Conservation (phyloP, 225 moss, liverwort and hornwort genomes). For the Lunularia cruciata region DNA sequence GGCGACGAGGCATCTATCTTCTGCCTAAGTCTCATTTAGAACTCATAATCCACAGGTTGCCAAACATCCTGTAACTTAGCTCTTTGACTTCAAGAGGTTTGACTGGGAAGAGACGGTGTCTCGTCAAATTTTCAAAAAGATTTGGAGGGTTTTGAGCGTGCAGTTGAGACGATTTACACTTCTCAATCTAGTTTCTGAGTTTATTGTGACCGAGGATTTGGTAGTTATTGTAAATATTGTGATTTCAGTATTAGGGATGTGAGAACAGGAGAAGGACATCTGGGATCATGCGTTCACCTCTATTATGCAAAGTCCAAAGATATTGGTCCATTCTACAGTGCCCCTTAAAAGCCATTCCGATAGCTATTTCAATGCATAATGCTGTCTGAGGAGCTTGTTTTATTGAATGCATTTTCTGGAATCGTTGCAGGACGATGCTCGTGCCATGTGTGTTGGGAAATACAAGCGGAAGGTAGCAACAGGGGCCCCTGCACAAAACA, state of each 20-base stretch:
- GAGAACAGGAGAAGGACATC: no score
- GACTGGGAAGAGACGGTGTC: background rate
- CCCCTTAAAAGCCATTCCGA: no score
- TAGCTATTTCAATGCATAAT: no score
- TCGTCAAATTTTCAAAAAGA: background rate
- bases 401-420: background rate
- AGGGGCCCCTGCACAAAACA: background rate
- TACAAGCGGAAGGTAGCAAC: slow-evolving; percentile 21
- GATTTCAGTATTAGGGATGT: no score
- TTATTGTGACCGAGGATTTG: no score
- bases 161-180: background rate
- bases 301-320: no score
- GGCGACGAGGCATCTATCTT: background rate
- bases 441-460: slow-evolving; percentile 32
- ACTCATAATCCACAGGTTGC: background rate
- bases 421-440: slow-evolving; percentile 43
- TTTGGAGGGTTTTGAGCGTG: background rate
- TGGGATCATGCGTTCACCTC: no score
- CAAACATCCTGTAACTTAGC: background rate
- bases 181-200: background rate
- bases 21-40: background rate
- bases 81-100: background rate
- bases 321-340: no score
- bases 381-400: no score
- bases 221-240: no score